Conservation (phyloP, 2,329 filamentous ascomycete genomes). For the Calonectria naviculata region DNA sequence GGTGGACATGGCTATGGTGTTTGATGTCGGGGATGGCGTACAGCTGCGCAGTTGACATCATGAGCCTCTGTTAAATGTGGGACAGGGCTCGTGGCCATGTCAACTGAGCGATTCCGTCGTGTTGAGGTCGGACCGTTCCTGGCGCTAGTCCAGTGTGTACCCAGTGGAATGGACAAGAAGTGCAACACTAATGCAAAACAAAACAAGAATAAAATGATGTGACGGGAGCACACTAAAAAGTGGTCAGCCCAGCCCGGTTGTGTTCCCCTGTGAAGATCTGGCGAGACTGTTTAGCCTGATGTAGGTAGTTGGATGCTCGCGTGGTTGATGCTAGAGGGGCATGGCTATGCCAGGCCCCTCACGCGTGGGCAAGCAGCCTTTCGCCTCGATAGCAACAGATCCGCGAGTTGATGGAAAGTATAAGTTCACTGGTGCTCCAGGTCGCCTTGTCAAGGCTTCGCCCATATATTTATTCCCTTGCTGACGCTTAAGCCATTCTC, state of each 20-base stretch:
- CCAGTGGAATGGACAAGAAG: background rate
- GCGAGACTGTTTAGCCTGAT: slow-evolving; percentile 3
- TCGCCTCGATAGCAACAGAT: background rate
- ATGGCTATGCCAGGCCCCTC: background rate
- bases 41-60: background rate
- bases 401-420: background rate
- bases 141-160: background rate
- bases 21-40: background rate
- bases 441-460: too few relatives aligned
- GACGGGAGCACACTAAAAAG: background rate
- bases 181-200: background rate
- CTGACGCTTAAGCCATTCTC: background rate
- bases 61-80: background rate
- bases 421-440: background rate
- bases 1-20: background rate
- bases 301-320: background rate
- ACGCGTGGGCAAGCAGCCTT: background rate
- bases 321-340: background rate
- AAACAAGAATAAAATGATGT: background rate
- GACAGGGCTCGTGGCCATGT: background rate
- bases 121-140: background rate
- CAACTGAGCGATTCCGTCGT: background rate
- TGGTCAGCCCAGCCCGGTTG: background rate
- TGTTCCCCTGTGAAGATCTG: background rate
- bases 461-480: background rate